These are phyloP conservation scores for Mortierella sp. DNA, from an alignment of 371 early-diverging fungal species.

Conservation along the genomic window DNA sequence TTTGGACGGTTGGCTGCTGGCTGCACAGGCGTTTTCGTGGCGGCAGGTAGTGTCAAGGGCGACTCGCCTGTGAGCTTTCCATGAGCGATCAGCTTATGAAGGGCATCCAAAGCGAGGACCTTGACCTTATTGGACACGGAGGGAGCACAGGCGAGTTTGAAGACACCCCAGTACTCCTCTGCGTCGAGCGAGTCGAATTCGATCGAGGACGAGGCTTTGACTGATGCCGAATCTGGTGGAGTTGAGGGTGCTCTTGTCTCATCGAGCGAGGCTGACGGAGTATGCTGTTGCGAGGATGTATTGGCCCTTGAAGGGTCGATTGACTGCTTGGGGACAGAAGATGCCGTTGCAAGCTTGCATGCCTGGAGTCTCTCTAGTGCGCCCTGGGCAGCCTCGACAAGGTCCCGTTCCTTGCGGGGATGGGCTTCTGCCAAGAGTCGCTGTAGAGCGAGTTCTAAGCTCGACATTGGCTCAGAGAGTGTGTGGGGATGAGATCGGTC, in stretches of 20 bases:
- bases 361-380: conserved; percentile 49
- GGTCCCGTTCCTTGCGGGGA: conserved; percentile 53
- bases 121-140: conserved; percentile 52
- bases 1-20: conserved; percentile 28
- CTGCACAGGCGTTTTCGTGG: conserved; percentile 26
- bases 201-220: conserved; percentile 45
- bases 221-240: conserved; percentile 16
- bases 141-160: conserved; percentile 52
- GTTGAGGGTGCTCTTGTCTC: conserved; percentile 25
- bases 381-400: conserved; percentile 52
- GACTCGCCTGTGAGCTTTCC: conserved; percentile 47
- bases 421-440: conserved; percentile 54
- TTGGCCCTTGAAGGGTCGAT: not conserved
- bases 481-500: conserved; percentile 3
- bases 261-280: conserved; percentile 27
- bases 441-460: conserved; percentile 53
- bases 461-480: conserved; percentile 45
- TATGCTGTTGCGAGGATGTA: conserved; percentile 1
- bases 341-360: conserved; percentile 41
- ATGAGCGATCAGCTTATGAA: conserved; percentile 52
- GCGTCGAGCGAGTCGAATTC: conserved; percentile 49
- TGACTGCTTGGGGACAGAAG: conserved; percentile 44
- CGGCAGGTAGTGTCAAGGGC: conserved; percentile 34
- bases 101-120: conserved; percentile 47
- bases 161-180: conserved; percentile 54